phyloP scores from a whole-genome alignment of 768 basidiomycete genomes.

The Piloderma croceum region DNA sequence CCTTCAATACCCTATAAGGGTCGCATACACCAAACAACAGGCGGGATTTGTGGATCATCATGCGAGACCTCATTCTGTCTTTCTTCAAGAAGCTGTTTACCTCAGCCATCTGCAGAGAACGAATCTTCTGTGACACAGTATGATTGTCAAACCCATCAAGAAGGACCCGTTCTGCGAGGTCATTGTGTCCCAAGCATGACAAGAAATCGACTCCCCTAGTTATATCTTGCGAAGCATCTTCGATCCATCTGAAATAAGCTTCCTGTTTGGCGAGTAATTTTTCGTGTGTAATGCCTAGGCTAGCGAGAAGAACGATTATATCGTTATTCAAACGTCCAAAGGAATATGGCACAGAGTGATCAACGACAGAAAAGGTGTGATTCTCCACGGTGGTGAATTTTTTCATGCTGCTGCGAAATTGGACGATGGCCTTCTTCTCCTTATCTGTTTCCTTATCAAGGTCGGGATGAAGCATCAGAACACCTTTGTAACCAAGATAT shows the following conservation, averaged over 20 bases:
- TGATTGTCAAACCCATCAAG: conserved; percentile 49
- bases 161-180: conserved; percentile 46
- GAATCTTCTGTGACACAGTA: conserved; percentile 36
- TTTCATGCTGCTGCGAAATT: conserved; percentile 67
- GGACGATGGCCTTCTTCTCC: conserved; percentile 39
- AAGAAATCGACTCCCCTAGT: conserved; percentile 51
- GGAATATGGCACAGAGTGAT: conserved; percentile 55
- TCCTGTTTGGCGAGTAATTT: conserved; percentile 50
- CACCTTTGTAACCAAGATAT: conserved; percentile 69
- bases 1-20: conserved; percentile 54
- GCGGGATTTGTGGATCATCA: conserved; percentile 58
- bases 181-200: conserved; percentile 44
- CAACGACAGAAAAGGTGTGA: conserved; percentile 62
- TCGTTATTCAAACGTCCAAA: conserved; percentile 69
- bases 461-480: conserved; percentile 60
- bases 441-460: too few species aligned
- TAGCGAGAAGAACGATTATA: conserved; percentile 59
- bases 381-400: conserved; percentile 56
- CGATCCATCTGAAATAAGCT: conserved; percentile 56
- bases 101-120: conserved; percentile 42
- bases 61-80: conserved; percentile 41
- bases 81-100: conserved; percentile 48
- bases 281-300: conserved; percentile 54
- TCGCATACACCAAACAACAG: conserved; percentile 65
- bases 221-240: conserved; percentile 40